Conservation (phyloP, 768 basidiomycete genomes). For the Thelephora ganbajun region DNA sequence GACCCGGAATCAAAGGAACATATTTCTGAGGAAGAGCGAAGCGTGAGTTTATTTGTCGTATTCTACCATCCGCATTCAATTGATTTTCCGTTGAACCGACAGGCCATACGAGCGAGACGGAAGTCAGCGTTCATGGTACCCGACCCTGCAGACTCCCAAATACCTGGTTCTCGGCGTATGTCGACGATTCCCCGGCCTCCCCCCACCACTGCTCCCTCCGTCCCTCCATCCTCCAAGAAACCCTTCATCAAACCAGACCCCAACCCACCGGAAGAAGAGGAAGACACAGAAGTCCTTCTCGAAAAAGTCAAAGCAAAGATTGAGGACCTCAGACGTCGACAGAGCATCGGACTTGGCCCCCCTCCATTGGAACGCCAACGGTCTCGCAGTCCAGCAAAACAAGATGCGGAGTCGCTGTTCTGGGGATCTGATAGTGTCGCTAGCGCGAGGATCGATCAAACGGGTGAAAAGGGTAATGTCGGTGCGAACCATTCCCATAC, state of each 20-base stretch:
- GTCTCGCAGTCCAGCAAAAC: constrained; percentile 10
- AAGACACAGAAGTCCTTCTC: constrained; percentile 21
- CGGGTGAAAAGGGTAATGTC: constrained; percentile 3
- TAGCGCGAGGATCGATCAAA: constrained; percentile 7
- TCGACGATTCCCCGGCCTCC: constrained; percentile 13
- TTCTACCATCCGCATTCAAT: neutral
- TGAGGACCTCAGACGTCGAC: constrained; percentile 21
- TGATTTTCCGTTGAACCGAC: neutral
- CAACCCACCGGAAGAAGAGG: constrained; percentile 10
- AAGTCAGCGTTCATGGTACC: constrained; percentile 39
- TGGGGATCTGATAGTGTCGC: constrained; percentile 5
- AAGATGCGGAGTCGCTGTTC: constrained; percentile 12
- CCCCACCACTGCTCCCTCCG: constrained; percentile 4
- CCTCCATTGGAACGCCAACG: constrained; percentile 5
- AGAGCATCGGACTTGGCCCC: constrained; percentile 15
- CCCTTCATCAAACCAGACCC: constrained; percentile 3
- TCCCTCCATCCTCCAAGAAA: neutral
- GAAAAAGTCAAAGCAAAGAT: constrained; percentile 24
- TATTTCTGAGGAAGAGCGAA: constrained; percentile 33
- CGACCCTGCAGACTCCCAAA: constrained; percentile 28
- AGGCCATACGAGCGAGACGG: constrained; percentile 52
- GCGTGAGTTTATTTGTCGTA: constrained; percentile 16
- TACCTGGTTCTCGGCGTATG: constrained; percentile 34
- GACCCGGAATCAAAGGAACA: constrained; percentile 7
- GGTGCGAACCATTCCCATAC: constrained; percentile 2